Conservation (phyloP, 169 alveolate genomes). For the Eimeria praecox region DNA sequence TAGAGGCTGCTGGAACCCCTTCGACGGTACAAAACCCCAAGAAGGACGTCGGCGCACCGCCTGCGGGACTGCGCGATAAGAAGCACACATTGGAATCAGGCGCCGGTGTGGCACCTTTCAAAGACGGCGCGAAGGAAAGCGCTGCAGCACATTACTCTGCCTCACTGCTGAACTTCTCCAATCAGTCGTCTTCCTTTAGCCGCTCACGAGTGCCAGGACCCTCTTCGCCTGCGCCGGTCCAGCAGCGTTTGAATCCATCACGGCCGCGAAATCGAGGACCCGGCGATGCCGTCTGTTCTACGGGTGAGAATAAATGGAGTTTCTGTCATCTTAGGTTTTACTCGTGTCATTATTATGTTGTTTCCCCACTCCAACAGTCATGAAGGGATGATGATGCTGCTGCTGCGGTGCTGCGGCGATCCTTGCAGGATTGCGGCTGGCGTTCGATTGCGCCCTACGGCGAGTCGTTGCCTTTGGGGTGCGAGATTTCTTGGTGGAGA, state of each 20-base stretch:
- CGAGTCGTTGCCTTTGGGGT: constrained; percentile 57
- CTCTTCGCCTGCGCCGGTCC: neutral
- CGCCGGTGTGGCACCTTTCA: neutral
- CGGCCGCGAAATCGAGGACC: neutral
- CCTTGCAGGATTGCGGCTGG: constrained; percentile 45
- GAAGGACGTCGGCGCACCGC: neutral
- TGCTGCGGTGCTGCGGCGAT: neutral
- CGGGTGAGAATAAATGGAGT: neutral
- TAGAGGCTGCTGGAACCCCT: neutral
- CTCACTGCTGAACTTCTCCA: neutral
- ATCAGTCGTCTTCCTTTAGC: neutral
- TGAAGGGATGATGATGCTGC: too few species aligned
- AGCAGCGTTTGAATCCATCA: neutral
- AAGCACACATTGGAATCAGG: neutral
- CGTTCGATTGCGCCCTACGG: constrained; percentile 63
- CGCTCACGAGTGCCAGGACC: neutral
- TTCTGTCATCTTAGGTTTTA: neutral
- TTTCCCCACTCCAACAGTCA: too few species aligned
- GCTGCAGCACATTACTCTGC: neutral
- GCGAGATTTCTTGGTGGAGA: constrained; percentile 57
- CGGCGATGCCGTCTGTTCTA: neutral
- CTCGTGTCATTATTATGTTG: too few species aligned
- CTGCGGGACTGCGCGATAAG: neutral
- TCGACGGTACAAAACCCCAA: neutral
- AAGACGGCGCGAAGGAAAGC: neutral